Percentiles rank a stretch among this genome's conserved stretches.
Evolutionary conservation across 2,329 filamentous ascomycete species (phyloP).

Genomic region (Cladosporium phlei): DNA sequence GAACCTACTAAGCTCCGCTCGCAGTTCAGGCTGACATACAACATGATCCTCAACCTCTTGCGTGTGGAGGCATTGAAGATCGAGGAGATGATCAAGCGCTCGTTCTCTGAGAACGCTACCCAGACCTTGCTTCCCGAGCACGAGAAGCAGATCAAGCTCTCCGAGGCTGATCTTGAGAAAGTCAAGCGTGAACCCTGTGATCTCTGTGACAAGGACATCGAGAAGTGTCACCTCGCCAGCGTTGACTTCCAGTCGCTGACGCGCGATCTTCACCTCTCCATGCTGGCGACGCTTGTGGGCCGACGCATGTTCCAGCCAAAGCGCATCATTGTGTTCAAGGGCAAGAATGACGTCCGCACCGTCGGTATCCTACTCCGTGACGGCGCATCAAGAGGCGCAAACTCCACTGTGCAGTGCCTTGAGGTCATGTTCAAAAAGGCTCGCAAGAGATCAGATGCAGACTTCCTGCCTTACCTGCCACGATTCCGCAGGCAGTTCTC

Average conservation of each 20-base stretch:
- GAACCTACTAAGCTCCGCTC: conserved; percentile 92
- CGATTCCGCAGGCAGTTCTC: conserved; percentile 64
- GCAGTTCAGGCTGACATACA: conserved; percentile 96
- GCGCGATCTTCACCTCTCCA: conserved; percentile 68
- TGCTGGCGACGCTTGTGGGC: conserved; percentile 76
- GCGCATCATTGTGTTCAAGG: conserved; percentile 76
- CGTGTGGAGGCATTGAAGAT: conserved; percentile 96
- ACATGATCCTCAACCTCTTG: conserved; percentile 96
- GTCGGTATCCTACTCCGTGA: conserved; percentile 76
- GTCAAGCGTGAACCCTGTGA: conserved; percentile 80
- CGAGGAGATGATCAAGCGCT: conserved; percentile 99
- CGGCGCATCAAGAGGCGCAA: conserved; percentile 61
- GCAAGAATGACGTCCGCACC: conserved; percentile 71
- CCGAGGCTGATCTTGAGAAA: conserved; percentile 85
- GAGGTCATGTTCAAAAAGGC: conserved; percentile 63
- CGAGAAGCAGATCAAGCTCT: conserved; percentile 87
- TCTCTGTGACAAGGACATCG: conserved; percentile 75
- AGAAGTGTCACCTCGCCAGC: conserved; percentile 73
- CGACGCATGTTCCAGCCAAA: conserved; percentile 71
- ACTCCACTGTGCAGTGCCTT: conserved; percentile 70
- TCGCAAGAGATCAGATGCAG: conserved; percentile 69
- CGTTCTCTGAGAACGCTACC: conserved; percentile 96
- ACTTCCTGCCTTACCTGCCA: conserved; percentile 78
- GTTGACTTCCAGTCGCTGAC: conserved; percentile 79
- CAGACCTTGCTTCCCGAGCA: conserved; percentile 92